Base-by-base conservation (phyloP, 2,329 filamentous ascomycete species). In the Botrytis fragariae region DNA sequence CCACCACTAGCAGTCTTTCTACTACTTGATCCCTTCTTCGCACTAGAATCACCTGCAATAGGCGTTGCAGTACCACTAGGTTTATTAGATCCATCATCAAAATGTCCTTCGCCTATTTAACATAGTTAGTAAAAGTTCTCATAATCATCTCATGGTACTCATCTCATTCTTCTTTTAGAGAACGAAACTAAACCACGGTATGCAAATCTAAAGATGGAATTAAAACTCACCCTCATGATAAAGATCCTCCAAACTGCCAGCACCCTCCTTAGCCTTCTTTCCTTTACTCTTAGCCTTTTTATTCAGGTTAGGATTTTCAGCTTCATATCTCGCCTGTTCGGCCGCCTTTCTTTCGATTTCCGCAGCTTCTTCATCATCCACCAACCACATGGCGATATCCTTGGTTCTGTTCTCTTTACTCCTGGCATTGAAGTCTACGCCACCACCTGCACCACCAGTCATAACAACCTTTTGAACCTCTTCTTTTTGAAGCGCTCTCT, bases 371-470 rank as follows among this genome's bases (percentile, higher is more conserved):
- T 98, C 95, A 77, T 98, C 96, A 81, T 99, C 96, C 29, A 95
- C 95, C 76, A 99, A 90, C 96, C 96, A 98, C 92, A 98, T 92
- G 63, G 96, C 96, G 83, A 98, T 98, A 80, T 99, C 96, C 84
- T 97, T 97, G 81, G 97, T 98, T 76, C 95, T 90, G 83, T 97
- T 98, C 85, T 98, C 95, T 8, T 92, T 88, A 76, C 91, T 89
- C 71, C 96, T 91, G 69, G 95, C 96, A 82, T 97, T 98, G 87
- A 99, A 98, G 85, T 98, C 96, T 75, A 98, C 95, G 75, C 93
- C 93, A 72, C 92, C 92, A 76, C 89, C 88, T 59, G 90, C 88
- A 73, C 95, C 94, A 78, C 95, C 96, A 68, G 93, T 93, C 80
- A 98, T 98, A 81, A 98, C 95, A 39, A 98, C 95, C 72, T 96